A percentile compares a stretch with the other conserved stretches of the same genome.
Conservation (phyloP, 305 asterid species). For the Fraxinus sp. region DNA sequence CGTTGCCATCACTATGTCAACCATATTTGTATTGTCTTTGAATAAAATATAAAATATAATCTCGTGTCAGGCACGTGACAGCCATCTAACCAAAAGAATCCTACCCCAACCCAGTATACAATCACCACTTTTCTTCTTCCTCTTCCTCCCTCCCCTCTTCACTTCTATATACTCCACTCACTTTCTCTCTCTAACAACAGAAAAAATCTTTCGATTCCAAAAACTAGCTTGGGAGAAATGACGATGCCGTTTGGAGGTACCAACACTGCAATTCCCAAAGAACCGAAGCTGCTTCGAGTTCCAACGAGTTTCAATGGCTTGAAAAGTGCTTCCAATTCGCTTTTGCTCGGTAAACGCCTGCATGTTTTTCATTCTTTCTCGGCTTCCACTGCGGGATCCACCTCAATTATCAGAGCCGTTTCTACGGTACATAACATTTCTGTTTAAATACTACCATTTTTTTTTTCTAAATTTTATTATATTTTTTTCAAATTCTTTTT, state of each 20-base stretch:
- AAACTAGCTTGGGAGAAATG: slow-evolving; percentile 32
- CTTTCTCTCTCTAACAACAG: not conserved
- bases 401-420: not conserved
- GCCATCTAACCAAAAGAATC: not conserved
- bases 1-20: too few relatives aligned
- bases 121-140: slow-evolving; percentile 1
- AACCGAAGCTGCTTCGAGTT: slow-evolving; percentile 45
- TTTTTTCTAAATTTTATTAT: not conserved
- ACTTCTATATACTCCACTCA: not conserved
- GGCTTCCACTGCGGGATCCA: not conserved
- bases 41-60: not conserved
- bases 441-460: not conserved
- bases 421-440: not conserved
- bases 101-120: not conserved
- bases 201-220: not conserved
- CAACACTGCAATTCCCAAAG: slow-evolving; percentile 34
- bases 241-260: slow-evolving; percentile 65
- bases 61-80: slow-evolving; percentile 48
- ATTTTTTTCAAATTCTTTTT: not conserved
- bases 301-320: slow-evolving; percentile 49
- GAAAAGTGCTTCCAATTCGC: slow-evolving; percentile 48
- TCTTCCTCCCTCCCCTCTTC: slow-evolving; percentile 21
- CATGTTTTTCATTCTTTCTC: not conserved
- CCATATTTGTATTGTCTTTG: too few relatives aligned
- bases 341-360: slow-evolving; percentile 43